A percentile compares a stretch with the other conserved stretches of the same genome.
phyloP scores from a whole-genome alignment of 495 filamentous ascomycete species.

The Talaromyces wortmannii region DNA sequence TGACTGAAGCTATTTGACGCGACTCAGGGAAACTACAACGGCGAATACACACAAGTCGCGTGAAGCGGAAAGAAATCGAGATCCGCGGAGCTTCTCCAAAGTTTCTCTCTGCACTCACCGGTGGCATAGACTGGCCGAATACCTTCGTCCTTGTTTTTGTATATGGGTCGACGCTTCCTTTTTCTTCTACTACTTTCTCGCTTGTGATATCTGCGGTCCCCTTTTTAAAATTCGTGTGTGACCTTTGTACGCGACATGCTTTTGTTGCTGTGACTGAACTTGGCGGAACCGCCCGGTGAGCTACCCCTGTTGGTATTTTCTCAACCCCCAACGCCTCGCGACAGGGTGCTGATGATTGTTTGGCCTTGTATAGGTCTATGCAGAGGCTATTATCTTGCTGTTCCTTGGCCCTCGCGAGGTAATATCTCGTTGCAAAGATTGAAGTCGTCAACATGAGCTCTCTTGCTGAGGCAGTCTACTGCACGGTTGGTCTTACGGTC shows the following conservation, averaged over 20 bases:
- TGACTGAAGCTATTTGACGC: neutral
- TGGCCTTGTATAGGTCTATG: neutral
- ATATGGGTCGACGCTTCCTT: neutral
- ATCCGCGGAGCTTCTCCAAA: neutral
- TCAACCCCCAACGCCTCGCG: neutral
- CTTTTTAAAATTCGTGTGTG: neutral
- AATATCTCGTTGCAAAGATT: neutral
- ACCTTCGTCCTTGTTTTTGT: neutral
- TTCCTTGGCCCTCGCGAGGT: too few species aligned
- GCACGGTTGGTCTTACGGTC: constrained; percentile 37
- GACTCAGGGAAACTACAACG: neutral
- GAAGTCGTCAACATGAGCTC: constrained; percentile 16
- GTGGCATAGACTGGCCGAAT: neutral
- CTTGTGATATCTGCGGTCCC: neutral
- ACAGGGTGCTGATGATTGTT: neutral
- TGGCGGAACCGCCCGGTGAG: constrained; percentile 4
- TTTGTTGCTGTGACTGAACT: neutral
- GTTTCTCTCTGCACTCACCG: neutral
- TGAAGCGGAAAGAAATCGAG: neutral
- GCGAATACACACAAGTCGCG: too few species aligned
- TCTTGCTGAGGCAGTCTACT: constrained; percentile 42
- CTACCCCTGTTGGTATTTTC: neutral
- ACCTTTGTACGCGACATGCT: neutral
- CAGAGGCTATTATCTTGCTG: too few species aligned
- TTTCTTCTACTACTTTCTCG: neutral